These are phyloP conservation scores for Mimosa bimucronata DNA, from an alignment of 306 rosid species.

Conservation along the genomic window DNA sequence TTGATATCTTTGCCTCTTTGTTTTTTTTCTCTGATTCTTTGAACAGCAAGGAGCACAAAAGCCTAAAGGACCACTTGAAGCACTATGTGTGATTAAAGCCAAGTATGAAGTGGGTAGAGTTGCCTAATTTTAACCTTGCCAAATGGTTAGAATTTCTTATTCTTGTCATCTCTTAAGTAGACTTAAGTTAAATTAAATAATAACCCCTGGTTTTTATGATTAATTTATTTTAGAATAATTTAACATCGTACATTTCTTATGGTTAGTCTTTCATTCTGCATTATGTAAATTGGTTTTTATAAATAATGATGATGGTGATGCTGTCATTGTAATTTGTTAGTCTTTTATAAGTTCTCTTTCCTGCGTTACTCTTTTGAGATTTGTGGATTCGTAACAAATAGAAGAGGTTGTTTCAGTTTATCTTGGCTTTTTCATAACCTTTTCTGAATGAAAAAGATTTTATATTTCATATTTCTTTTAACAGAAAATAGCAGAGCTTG, in stretches of 20 bases:
- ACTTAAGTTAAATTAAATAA: not conserved
- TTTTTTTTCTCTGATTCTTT: conserved; percentile 33
- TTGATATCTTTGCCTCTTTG: conserved; percentile 18
- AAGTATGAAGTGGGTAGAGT: not conserved
- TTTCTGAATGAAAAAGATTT: too few relatives aligned
- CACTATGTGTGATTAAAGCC: too few relatives aligned
- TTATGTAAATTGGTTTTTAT: too few relatives aligned
- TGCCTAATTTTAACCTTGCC: not conserved
- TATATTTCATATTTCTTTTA: too few relatives aligned
- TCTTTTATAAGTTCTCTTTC: too few relatives aligned
- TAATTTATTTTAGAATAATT: not conserved
- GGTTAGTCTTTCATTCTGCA: not conserved
- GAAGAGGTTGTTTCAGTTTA: too few relatives aligned
- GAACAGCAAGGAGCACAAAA: conserved; percentile 66
- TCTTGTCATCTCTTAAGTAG: not conserved
- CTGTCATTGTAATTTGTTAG: too few relatives aligned
- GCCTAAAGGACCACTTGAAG: conserved; percentile 59
- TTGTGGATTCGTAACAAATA: too few relatives aligned
- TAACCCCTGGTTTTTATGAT: conserved; percentile 1
- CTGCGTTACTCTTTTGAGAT: too few relatives aligned
- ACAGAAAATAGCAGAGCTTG: too few relatives aligned
- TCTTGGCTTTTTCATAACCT: too few relatives aligned
- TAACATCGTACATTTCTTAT: not conserved
- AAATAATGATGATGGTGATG: too few relatives aligned
- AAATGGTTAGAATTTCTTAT: not conserved